Conservation (phyloP, 768 basidiomycete genomes). For the Sporobolomyces pararoseus region DNA sequence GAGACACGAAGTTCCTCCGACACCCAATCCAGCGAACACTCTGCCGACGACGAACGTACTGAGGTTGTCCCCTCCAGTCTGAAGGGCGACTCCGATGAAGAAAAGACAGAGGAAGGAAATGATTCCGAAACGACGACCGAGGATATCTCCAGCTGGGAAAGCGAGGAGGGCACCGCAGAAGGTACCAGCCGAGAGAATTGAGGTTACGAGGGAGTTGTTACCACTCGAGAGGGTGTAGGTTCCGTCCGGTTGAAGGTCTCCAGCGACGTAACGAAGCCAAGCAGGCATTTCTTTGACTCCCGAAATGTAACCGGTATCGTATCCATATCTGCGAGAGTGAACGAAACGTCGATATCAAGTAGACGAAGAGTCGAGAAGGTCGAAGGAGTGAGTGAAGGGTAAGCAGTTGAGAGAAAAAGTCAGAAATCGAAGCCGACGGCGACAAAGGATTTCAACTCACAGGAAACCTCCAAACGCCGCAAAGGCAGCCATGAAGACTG, state of each 20-base stretch:
- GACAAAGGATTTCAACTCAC: neutral
- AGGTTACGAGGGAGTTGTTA: slow-evolving; percentile 56
- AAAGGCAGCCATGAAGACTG: slow-evolving; percentile 38
- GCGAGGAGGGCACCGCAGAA: slow-evolving; percentile 53
- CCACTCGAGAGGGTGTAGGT: neutral
- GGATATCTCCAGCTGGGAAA: slow-evolving; percentile 57
- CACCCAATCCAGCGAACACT: slow-evolving; percentile 63
- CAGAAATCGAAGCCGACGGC: too few species aligned
- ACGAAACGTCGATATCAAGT: too few species aligned
- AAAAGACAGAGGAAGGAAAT: slow-evolving; percentile 53
- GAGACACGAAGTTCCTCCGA: slow-evolving; percentile 11
- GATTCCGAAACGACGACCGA: slow-evolving; percentile 57
- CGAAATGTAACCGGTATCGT: slow-evolving; percentile 69
- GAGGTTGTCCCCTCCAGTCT: slow-evolving; percentile 57
- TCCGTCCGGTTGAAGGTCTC: slow-evolving; percentile 2
- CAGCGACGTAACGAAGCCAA: slow-evolving; percentile 44
- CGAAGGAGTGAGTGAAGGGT: neutral
- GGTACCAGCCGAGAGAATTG: slow-evolving; percentile 74
- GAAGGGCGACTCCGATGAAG: slow-evolving; percentile 62
- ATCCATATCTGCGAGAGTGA: slow-evolving; percentile 1
- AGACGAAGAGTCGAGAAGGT: neutral
- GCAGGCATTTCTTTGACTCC: slow-evolving; percentile 66
- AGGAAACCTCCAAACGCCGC: slow-evolving; percentile 46
- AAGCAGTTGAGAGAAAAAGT: too few species aligned
- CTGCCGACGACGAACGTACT: slow-evolving; percentile 66